Evolutionary conservation across 495 filamentous ascomycete genomes (phyloP).

Genomic region (Penicillium pancosmium): DNA sequence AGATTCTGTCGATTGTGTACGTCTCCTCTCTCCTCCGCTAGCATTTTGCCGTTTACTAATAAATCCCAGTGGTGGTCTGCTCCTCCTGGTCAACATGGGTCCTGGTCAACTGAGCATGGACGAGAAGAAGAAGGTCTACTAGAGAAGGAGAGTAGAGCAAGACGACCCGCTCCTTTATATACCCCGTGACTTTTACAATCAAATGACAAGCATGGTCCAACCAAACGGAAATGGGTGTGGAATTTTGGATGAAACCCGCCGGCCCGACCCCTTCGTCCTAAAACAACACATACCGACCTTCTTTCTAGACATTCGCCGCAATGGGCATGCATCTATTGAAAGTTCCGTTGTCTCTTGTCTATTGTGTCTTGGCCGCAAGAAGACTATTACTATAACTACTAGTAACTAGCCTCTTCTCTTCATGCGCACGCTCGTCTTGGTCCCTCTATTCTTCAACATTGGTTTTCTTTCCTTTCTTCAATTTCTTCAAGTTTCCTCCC

Average conservation of each 20-base stretch:
- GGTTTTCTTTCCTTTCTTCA: neutral
- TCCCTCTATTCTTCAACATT: slow-evolving; percentile 1
- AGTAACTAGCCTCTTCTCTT: neutral
- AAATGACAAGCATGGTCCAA: slow-evolving; percentile 7
- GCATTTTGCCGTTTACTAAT: slow-evolving; percentile 20
- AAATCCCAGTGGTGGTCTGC: slow-evolving; percentile 71
- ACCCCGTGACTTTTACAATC: slow-evolving; percentile 11
- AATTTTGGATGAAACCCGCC: neutral
- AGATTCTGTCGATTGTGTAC: slow-evolving; percentile 97
- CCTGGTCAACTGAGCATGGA: slow-evolving; percentile 97
- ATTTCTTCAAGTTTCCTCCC: neutral
- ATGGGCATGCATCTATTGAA: neutral
- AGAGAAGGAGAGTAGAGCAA: slow-evolving; percentile 27
- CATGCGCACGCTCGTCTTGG: slow-evolving; percentile 4
- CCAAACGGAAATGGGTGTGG: neutral
- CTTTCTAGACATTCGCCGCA: neutral
- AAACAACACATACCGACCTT: slow-evolving; percentile 5
- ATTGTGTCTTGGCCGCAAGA: neutral
- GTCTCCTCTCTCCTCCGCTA: slow-evolving; percentile 25
- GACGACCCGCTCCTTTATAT: slow-evolving; percentile 19
- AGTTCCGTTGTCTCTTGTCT: neutral
- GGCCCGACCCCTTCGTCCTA: neutral
- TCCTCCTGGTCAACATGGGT: slow-evolving; percentile 97
- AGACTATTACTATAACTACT: too few species aligned
- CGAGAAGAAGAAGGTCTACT: slow-evolving; percentile 99